These are phyloP conservation scores for Colletotrichum cereale DNA, from an alignment of 2,329 filamentous ascomycete species.

Conservation along the genomic window DNA sequence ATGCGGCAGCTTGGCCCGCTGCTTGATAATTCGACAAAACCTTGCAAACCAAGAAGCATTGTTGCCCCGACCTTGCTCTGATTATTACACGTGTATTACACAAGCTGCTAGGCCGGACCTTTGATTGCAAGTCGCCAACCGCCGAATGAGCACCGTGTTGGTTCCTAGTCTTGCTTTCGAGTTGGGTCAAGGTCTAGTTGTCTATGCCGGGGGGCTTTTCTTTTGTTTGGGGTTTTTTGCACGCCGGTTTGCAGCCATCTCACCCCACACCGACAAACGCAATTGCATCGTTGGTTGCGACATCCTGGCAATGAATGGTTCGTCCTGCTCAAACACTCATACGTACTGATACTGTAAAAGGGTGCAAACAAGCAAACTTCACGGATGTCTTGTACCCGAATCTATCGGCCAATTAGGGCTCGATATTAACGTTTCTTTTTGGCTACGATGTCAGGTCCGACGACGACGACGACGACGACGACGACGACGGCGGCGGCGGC, in stretches of 20 bases:
- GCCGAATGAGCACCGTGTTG: neutral
- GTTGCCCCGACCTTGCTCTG: neutral
- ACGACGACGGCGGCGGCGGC: constrained; percentile 2
- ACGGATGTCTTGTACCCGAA: neutral
- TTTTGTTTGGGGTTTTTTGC: neutral
- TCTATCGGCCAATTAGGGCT: neutral
- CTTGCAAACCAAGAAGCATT: neutral
- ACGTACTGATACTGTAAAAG: neutral
- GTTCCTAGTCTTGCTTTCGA: neutral
- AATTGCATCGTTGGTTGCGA: neutral
- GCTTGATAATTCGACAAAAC: neutral
- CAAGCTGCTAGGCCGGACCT: neutral
- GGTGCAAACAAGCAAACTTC: neutral
- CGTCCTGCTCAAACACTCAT: neutral
- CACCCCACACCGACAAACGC: neutral
- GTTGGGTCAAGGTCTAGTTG: neutral
- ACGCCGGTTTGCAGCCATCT: neutral
- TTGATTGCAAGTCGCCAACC: neutral
- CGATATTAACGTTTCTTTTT: neutral
- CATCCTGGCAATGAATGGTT: neutral
- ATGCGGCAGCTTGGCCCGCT: neutral
- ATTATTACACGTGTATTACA: neutral
- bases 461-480: neutral
- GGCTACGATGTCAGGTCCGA: constrained; percentile 8
- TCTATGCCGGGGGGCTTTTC: too few relatives aligned